These are phyloP conservation scores for Begonia masoniana DNA, from an alignment of 306 rosid genomes.

Conservation along the genomic window DNA sequence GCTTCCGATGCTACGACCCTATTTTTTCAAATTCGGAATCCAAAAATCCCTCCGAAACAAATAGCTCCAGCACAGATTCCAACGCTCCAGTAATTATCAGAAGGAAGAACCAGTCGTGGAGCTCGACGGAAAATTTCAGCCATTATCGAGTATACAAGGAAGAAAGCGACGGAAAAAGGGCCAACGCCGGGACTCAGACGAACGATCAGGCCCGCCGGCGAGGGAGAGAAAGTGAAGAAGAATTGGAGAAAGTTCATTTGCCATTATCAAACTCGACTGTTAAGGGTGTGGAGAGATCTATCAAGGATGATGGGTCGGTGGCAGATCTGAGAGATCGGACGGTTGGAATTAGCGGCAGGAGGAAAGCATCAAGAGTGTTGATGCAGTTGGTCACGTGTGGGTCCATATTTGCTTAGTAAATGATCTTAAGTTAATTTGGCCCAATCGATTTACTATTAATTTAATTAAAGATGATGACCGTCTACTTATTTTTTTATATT, in stretches of 20 bases:
- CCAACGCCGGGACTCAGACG: constrained; percentile 43
- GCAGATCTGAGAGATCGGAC: constrained; percentile 18
- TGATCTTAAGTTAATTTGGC: no score
- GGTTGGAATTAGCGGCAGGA: constrained; percentile 34
- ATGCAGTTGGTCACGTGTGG: constrained; percentile 44
- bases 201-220: constrained; percentile 24
- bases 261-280: constrained; percentile 12
- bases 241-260: constrained; percentile 14
- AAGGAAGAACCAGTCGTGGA: constrained; percentile 19
- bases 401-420: no score
- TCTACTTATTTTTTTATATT: no score
- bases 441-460: no score
- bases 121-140: constrained; percentile 11
- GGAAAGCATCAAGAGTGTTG: constrained; percentile 39
- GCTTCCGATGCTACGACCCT: constrained; percentile 33
- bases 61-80: constrained; percentile 23
- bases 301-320: constrained; percentile 13
- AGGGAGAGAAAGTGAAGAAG: constrained; percentile 9
- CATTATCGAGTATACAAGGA: constrained; percentile 28
- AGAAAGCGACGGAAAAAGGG: constrained; percentile 13
- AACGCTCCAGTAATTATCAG: constrained; percentile 16
- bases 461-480: no score
- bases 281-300: constrained; percentile 6
- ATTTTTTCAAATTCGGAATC: constrained; percentile 29
- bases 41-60: constrained; percentile 28